phyloP scores from a whole-genome alignment of 495 filamentous ascomycete genomes.

The Gamarada debralockiae region DNA sequence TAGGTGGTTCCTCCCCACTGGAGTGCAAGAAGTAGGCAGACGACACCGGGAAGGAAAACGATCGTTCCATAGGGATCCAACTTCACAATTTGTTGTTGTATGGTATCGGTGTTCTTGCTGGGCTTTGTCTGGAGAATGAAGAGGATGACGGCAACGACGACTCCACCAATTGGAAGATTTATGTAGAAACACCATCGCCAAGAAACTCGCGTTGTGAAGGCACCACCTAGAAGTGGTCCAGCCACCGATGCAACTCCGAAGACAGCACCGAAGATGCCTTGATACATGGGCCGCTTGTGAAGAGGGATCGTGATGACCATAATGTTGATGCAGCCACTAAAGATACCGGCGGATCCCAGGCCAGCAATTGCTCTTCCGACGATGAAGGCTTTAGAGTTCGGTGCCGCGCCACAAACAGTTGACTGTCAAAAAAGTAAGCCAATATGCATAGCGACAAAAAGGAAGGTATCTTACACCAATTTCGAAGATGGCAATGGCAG shows the following conservation, averaged over 20 bases:
- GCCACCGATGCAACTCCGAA: conserved; percentile 29
- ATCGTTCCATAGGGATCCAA: conserved; percentile 47
- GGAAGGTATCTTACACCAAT: conserved; percentile 33
- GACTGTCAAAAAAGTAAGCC: conserved; percentile 26
- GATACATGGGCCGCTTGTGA: conserved; percentile 42
- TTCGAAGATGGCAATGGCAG: conserved; percentile 40
- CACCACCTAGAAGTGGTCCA: conserved; percentile 53
- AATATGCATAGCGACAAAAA: no score
- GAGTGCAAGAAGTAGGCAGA: conserved; percentile 40
- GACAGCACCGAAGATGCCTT: conserved; percentile 41
- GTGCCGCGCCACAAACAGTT: conserved; percentile 52
- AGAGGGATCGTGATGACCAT: conserved; percentile 40
- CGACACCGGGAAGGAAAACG: conserved; percentile 30
- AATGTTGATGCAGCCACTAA: conserved; percentile 38
- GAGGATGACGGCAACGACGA: conserved; percentile 39
- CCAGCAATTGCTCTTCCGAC: conserved; percentile 56
- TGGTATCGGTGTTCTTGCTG: conserved; percentile 12
- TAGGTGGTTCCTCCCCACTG: conserved; percentile 42
- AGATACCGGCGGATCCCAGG: conserved; percentile 43
- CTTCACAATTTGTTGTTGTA: conserved; percentile 20
- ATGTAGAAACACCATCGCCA: conserved; percentile 64
- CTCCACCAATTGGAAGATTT: conserved; percentile 56
- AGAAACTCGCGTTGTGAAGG: conserved; percentile 57
- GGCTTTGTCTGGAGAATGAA: conserved; percentile 46
- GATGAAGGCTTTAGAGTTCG: conserved; percentile 51